Evolutionary conservation across 2,329 filamentous ascomycete species (phyloP).

Genomic region (Plenodomus biglobosus): DNA sequence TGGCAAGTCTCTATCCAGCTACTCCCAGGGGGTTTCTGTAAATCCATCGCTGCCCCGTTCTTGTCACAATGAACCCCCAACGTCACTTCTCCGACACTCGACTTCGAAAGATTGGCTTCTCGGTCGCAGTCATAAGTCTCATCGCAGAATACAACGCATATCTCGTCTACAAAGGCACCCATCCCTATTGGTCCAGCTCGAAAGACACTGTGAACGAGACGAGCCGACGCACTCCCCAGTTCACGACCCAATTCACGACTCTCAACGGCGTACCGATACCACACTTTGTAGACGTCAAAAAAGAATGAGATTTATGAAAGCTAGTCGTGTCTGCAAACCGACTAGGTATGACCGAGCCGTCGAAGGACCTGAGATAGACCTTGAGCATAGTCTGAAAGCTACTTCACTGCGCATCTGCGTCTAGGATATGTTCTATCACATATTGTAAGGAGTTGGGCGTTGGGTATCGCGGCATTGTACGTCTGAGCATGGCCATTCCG

Average conservation of each 20-base stretch:
- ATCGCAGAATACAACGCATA: conserved; percentile 18
- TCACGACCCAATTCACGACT: conserved; percentile 24
- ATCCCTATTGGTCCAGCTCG: conserved; percentile 21
- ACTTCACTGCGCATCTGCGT: too few relatives aligned
- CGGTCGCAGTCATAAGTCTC: conserved; percentile 21
- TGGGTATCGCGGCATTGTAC: too few relatives aligned
- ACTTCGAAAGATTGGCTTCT: conserved; percentile 7
- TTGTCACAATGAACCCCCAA: conserved; percentile 14
- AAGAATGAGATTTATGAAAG: not conserved
- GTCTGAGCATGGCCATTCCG: too few relatives aligned
- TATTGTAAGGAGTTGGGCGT: too few relatives aligned
- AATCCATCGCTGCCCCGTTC: not conserved
- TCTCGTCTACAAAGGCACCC: conserved; percentile 31
- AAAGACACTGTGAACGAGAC: not conserved
- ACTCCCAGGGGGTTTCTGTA: not conserved
- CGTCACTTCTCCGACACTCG: not conserved
- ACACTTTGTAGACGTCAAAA: not conserved
- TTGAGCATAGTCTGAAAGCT: too few relatives aligned
- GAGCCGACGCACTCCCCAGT: not conserved
- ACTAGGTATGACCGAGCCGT: not conserved
- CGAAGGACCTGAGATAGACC: not conserved
- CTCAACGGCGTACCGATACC: conserved; percentile 37
- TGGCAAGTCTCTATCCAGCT: not conserved
- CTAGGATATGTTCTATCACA: too few relatives aligned
- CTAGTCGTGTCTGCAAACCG: not conserved